phyloP scores from a whole-genome alignment of 257 asterid species.

The Solanum pimpinellifolium region DNA sequence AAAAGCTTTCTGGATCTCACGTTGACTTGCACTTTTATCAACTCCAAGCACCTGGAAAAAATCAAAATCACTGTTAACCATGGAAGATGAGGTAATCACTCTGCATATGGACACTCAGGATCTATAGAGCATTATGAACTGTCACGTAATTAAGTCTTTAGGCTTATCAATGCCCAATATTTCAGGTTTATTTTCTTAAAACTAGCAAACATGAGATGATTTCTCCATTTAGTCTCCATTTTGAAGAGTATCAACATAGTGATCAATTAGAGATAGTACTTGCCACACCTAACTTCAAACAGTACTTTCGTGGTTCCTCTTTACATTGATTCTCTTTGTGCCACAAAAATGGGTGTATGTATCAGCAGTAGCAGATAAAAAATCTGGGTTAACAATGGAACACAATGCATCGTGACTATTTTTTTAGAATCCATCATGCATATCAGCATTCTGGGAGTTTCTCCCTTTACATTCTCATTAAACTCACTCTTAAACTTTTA shows the following conservation, averaged over 20 bases:
- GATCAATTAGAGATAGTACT: background rate
- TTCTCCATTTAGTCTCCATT: background rate
- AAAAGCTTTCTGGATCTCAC: slow-evolving; percentile 92
- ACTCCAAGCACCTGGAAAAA: slow-evolving; percentile 72
- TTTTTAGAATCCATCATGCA: background rate
- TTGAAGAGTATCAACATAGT: background rate
- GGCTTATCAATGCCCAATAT: background rate
- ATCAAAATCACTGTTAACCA: background rate
- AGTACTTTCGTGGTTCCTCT: background rate
- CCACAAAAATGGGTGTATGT: background rate
- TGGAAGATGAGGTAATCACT: background rate
- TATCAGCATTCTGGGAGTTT: background rate
- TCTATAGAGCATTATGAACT: background rate
- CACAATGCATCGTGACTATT: background rate
- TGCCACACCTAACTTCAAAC: background rate
- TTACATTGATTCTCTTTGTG: background rate
- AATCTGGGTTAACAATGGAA: background rate
- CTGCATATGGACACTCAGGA: background rate
- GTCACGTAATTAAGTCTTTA: background rate
- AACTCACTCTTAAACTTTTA: background rate
- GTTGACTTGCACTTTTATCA: slow-evolving; percentile 63
- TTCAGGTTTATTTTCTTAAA: background rate
- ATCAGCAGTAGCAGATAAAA: background rate
- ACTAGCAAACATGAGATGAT: background rate
- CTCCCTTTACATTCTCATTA: background rate